These are phyloP conservation scores for Cerioporus squamosus DNA, from an alignment of 1,284 basidiomycete species.

Conservation along the genomic window DNA sequence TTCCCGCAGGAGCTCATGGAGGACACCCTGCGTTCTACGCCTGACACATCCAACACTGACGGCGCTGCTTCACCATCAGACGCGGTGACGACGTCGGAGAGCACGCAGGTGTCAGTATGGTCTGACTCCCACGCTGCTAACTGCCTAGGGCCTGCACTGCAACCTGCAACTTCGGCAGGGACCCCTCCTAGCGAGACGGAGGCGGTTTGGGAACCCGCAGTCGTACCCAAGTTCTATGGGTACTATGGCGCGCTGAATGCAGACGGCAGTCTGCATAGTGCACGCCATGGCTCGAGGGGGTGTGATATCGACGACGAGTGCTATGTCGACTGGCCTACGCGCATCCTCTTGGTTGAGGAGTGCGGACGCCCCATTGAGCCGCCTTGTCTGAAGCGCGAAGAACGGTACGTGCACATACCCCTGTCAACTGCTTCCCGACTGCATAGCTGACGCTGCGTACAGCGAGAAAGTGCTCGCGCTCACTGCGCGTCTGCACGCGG, in stretches of 20 bases:
- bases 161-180: not conserved
- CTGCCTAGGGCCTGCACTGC: not conserved
- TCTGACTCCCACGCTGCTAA: not conserved
- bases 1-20: conserved; percentile 51
- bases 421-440: too few species aligned
- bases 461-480: conserved; percentile 44
- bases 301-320: conserved; percentile 2
- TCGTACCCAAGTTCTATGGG: conserved; percentile 59
- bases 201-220: conserved; percentile 23
- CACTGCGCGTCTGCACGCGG: conserved; percentile 44
- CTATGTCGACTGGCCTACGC: conserved; percentile 31
- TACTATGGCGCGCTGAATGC: conserved; percentile 44
- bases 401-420: conserved; percentile 32
- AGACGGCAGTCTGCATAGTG: conserved; percentile 3
- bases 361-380: conserved; percentile 44
- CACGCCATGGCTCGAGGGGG: not conserved
- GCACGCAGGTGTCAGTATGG: conserved; percentile 6
- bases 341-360: conserved; percentile 55
- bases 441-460: not conserved
- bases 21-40: conserved; percentile 26
- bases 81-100: not conserved
- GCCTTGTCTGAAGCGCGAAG: conserved; percentile 30
- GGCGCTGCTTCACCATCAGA: not conserved
- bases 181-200: too few species aligned
- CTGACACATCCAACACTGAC: not conserved